A percentile compares a stretch with the other conserved stretches of the same genome.
Evolutionary conservation across 768 basidiomycete species (phyloP).

Genomic region (Terana coerulea): DNA sequence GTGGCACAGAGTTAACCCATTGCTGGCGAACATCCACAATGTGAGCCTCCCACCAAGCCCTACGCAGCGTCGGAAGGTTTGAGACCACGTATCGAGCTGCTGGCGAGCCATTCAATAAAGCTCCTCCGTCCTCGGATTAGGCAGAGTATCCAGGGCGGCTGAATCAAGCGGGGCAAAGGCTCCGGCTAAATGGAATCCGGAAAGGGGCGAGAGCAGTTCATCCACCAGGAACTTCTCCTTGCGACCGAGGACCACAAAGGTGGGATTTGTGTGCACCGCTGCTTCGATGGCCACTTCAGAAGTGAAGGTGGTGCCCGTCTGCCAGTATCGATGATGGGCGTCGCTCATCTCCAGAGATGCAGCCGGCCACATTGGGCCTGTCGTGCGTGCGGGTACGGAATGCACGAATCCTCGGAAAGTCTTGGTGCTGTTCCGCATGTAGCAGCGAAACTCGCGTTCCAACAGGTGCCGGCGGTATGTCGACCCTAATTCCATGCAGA

Average conservation of each 20-base stretch:
- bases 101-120: neutral
- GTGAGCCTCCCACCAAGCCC: neutral
- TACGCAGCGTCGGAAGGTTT: neutral
- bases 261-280: constrained; percentile 39
- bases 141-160: neutral
- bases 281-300: constrained; percentile 11
- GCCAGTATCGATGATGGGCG: constrained; percentile 34
- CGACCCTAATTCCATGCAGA: neutral
- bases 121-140: neutral
- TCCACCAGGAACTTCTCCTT: neutral
- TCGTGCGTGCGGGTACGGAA: constrained; percentile 21
- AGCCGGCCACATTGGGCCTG: constrained; percentile 31
- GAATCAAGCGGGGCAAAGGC: neutral
- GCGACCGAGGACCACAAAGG: constrained; percentile 27
- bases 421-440: neutral
- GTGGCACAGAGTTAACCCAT: constrained; percentile 12
- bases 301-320: constrained; percentile 35
- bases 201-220: neutral
- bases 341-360: constrained; percentile 18
- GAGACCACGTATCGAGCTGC: constrained; percentile 13
- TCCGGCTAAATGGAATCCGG: neutral
- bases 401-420: neutral
- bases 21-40: constrained; percentile 16
- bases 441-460: neutral
- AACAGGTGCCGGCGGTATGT: neutral